These are phyloP conservation scores for Glaciozyma antarctica DNA, from an alignment of 768 basidiomycete species.

Conservation along the genomic window DNA sequence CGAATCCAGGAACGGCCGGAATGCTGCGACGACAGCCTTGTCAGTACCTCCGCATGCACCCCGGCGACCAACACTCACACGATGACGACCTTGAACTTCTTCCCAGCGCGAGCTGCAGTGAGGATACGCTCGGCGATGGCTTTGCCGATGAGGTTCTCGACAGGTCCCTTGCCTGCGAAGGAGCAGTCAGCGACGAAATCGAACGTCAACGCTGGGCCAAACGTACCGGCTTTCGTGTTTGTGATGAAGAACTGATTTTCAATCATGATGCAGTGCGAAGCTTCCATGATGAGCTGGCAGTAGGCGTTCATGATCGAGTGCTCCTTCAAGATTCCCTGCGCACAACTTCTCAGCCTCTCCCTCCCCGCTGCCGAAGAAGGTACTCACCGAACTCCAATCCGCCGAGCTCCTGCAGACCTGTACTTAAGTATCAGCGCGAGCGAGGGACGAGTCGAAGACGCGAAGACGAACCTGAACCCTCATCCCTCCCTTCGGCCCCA, in stretches of 20 bases:
- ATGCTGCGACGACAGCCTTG: conserved; percentile 26
- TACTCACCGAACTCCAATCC: conserved; percentile 60
- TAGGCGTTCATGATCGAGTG: conserved; percentile 81
- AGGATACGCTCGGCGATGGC: conserved; percentile 77
- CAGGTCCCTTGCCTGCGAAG: conserved; percentile 42
- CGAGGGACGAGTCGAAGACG: too few species aligned
- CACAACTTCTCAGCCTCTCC: too few species aligned
- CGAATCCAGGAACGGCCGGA: neutral
- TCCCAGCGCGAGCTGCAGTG: conserved; percentile 51
- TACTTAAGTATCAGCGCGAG: conserved; percentile 41
- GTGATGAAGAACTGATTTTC: conserved; percentile 43
- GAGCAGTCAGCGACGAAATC: too few species aligned
- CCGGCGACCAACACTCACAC: conserved; percentile 49
- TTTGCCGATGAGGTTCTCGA: conserved; percentile 71
- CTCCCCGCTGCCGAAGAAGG: too few species aligned
- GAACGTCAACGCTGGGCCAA: neutral
- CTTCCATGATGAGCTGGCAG: conserved; percentile 55
- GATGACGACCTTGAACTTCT: conserved; percentile 51
- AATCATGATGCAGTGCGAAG: conserved; percentile 85
- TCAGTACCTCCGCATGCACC: conserved; percentile 53
- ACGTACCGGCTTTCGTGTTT: neutral
- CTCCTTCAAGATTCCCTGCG: conserved; percentile 67
- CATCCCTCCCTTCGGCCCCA: conserved; percentile 12
- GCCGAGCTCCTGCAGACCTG: conserved; percentile 77
- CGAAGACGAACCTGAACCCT: neutral